A percentile compares a stretch with the other conserved stretches of the same genome.
Evolutionary conservation across 1,284 basidiomycete genomes (phyloP).

Genomic region (Pseudozyma sp.): DNA sequence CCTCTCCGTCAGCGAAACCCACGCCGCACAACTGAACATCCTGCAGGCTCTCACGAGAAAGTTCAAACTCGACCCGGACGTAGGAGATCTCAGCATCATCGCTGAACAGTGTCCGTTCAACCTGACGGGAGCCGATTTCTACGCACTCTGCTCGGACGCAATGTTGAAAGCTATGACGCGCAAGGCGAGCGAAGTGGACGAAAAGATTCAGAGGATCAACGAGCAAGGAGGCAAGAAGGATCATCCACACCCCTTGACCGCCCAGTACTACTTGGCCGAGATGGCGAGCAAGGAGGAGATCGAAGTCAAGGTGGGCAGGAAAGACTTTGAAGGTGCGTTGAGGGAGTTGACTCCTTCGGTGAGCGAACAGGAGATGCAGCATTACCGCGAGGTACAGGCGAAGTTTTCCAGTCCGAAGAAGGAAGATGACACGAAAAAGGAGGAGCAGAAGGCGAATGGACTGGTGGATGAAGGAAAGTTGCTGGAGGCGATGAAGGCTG

Average conservation of each 20-base stretch:
- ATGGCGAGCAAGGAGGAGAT: slow-evolving; percentile 81
- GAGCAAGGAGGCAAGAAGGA: slow-evolving; percentile 60
- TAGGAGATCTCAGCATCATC: slow-evolving; percentile 76
- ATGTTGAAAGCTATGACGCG: slow-evolving; percentile 94
- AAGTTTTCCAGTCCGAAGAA: slow-evolving; percentile 73
- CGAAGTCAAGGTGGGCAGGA: slow-evolving; percentile 78
- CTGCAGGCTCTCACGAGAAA: slow-evolving; percentile 90
- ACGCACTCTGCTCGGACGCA: slow-evolving; percentile 95
- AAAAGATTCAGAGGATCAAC: slow-evolving; percentile 42
- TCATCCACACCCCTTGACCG: slow-evolving; percentile 81
- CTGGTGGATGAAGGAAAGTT: slow-evolving; percentile 16
- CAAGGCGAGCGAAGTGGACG: slow-evolving; percentile 81
- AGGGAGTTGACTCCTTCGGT: slow-evolving; percentile 85
- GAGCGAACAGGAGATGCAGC: slow-evolving; percentile 86
- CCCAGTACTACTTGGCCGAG: slow-evolving; percentile 92
- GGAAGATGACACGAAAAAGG: slow-evolving; percentile 7
- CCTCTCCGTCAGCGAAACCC: slow-evolving; percentile 88
- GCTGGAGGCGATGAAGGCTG: slow-evolving; percentile 15
- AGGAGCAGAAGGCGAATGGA: neutral
- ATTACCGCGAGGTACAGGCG: slow-evolving; percentile 81
- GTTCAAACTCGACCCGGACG: slow-evolving; percentile 81
- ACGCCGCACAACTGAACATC: slow-evolving; percentile 87
- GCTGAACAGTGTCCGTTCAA: slow-evolving; percentile 88
- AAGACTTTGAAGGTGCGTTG: slow-evolving; percentile 84
- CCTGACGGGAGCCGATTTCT: slow-evolving; percentile 85